phyloP scores from a whole-genome alignment of 805 yeast genomes.

The Suhomyces faveliae region DNA sequence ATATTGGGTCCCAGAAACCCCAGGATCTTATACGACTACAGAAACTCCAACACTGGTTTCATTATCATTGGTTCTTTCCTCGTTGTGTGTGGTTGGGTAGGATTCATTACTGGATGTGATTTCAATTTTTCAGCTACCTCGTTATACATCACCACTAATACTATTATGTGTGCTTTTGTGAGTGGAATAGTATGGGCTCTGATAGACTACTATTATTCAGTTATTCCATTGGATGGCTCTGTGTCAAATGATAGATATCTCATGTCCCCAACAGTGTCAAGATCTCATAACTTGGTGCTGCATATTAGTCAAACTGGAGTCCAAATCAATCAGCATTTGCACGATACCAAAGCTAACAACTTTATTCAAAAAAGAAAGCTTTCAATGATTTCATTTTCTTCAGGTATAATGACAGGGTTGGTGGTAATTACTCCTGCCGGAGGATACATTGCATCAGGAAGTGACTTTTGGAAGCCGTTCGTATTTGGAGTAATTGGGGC shows the following conservation, averaged over 20 bases:
- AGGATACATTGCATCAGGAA: conserved; percentile 35
- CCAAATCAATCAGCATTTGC: conserved; percentile 16
- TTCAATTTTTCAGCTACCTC: conserved; percentile 35
- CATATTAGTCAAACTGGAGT: conserved; percentile 17
- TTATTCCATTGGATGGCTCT: conserved; percentile 35
- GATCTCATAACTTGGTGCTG: neutral
- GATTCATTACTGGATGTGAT: conserved; percentile 44
- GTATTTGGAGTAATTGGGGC: conserved; percentile 42
- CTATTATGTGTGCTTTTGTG: conserved; percentile 32
- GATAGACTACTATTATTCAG: conserved; percentile 39
- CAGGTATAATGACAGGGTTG: conserved; percentile 42
- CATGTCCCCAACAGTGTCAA: neutral
- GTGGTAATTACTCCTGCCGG: conserved; percentile 46
- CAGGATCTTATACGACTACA: conserved; percentile 33
- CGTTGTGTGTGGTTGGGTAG: conserved; percentile 40
- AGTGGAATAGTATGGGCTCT: conserved; percentile 38
- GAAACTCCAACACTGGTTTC: conserved; percentile 34
- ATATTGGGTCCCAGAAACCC: conserved; percentile 44
- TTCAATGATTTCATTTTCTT: conserved; percentile 39
- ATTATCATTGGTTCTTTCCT: conserved; percentile 35
- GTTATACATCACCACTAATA: conserved; percentile 31
- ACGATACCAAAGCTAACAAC: conserved; percentile 16
- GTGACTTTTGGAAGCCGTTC: conserved; percentile 40
- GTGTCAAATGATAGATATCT: neutral
- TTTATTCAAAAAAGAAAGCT: conserved; percentile 24